Evolutionary conservation across 257 asterid species (phyloP).

Genomic region (Anisodus acutangulus): DNA sequence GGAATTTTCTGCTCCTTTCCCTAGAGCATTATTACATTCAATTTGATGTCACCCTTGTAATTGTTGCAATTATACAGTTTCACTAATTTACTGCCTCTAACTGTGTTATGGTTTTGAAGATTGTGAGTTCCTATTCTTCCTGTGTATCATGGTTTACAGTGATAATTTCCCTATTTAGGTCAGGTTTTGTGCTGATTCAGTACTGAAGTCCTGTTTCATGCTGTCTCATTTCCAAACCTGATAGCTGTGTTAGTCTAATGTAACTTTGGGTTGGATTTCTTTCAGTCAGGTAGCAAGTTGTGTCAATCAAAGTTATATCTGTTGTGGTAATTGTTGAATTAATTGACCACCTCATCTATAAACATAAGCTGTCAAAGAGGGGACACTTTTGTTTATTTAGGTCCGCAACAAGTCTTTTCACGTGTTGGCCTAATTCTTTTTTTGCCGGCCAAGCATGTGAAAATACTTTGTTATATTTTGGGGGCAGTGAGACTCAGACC

Average conservation of each 20-base stretch:
- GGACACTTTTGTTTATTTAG: not conserved
- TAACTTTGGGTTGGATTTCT: constrained; percentile 1
- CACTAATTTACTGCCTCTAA: not conserved
- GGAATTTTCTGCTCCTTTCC: constrained; percentile 15
- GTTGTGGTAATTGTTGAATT: constrained; percentile 25
- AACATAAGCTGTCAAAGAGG: not conserved
- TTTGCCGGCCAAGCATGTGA: not conserved
- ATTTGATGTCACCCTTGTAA: constrained; percentile 10
- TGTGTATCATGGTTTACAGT: not conserved
- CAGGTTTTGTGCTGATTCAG: not conserved
- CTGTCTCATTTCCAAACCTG: not conserved
- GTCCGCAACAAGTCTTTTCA: not conserved
- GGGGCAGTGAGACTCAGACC: not conserved
- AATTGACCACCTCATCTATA: not conserved
- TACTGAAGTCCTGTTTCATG: constrained; percentile 19
- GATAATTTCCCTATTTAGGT: not conserved
- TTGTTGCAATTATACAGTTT: constrained; percentile 20
- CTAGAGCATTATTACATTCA: not conserved
- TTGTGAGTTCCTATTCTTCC: not conserved
- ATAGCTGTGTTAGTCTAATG: constrained; percentile 15
- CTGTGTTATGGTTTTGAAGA: constrained; percentile 17
- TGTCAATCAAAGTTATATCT: not conserved
- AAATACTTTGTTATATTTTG: not conserved
- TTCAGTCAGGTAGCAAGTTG: constrained; percentile 11
- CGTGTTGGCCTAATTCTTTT: not conserved